Evolutionary conservation across 805 yeast species (phyloP).

Genomic region (Monosporozyma aquatica): DNA sequence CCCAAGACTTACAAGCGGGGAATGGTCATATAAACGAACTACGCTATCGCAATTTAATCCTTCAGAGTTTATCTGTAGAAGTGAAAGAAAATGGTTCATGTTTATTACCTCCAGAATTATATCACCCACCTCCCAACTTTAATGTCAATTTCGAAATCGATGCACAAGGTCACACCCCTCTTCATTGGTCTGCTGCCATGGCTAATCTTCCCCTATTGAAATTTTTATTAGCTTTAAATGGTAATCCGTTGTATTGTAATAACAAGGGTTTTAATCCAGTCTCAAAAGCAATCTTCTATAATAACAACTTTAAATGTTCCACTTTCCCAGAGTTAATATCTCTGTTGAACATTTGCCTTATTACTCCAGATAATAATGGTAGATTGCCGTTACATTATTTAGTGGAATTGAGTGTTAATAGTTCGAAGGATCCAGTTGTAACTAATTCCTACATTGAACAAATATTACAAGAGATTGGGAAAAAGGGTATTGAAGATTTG

Average conservation of each 20-base stretch:
- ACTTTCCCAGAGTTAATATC: constrained; percentile 53
- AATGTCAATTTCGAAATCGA: constrained; percentile 62
- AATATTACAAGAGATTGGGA: constrained; percentile 37
- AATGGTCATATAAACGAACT: constrained; percentile 16
- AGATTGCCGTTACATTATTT: constrained; percentile 68
- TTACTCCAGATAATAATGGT: constrained; percentile 64
- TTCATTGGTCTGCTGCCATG: constrained; percentile 84
- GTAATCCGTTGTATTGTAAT: constrained; percentile 48
- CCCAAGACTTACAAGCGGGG: constrained; percentile 10
- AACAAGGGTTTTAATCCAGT: constrained; percentile 59
- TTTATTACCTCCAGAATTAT: constrained; percentile 32
- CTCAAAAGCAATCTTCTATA: constrained; percentile 60
- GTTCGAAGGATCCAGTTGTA: constrained; percentile 40
- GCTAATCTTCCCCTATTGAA: constrained; percentile 54
- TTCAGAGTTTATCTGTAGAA: constrained; percentile 27
- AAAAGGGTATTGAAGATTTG: constrained; percentile 36
- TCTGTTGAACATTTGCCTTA: constrained; percentile 52
- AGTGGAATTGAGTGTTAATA: constrained; percentile 42
- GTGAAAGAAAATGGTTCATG: constrained; percentile 23
- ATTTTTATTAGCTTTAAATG: constrained; percentile 46
- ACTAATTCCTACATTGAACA: constrained; percentile 47
- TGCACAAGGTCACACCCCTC: constrained; percentile 70
- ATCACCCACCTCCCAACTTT: constrained; percentile 53
- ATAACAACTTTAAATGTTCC: constrained; percentile 57
- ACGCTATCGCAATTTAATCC: constrained; percentile 11